Base-by-base conservation (phyloP, 495 filamentous ascomycete genomes). In the Xylaria nigripes region DNA sequence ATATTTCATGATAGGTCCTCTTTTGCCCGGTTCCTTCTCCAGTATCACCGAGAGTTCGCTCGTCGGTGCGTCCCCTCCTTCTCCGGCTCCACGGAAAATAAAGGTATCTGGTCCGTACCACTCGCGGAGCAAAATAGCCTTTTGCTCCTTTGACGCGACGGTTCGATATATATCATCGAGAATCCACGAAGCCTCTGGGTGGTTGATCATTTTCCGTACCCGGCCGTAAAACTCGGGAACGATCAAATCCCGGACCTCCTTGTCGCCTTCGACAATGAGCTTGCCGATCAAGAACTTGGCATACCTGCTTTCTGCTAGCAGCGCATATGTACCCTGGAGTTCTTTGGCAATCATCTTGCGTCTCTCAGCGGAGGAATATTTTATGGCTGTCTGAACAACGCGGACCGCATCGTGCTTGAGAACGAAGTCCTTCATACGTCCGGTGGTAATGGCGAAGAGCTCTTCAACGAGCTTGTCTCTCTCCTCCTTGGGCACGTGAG, bases 341-440 rank as follows among this genome's bases (percentile, higher is more conserved):
- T 97, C 94, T 54, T 73, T 76, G 3, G 90, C 90, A 61, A 99
- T 97, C 71, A 84, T 80, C 69, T 84, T 86, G 55, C 88, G 80
- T 68, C 95, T 91, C 53, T 84, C 81, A 21, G 81, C 74, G 53
- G 86, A 95, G 32, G 89, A 87, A 68, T 97, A 97, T 70, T 97
- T 99, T 69, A 99, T 78, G 25, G 90, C 92, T 7, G 90, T 95
- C 74, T 99, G 94, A 25, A 99, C 83, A 43, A 95, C 88, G 48
- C 94, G 80, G 22, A 95, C 93, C 9, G 90, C 87, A 63, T 99
- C 94, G 68, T 99, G 94, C 76, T 97, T 99, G 74, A 99, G 86
- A 22, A 96, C 92, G 56, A 96, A 95, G 45, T 96, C 94, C 65
- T 89, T 89, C 61, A 97, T 84, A 16, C 84, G 79, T 19, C 90